Evolutionary conservation across 345 rosid species (phyloP).

Genomic region (Euclidium syriacum): DNA sequence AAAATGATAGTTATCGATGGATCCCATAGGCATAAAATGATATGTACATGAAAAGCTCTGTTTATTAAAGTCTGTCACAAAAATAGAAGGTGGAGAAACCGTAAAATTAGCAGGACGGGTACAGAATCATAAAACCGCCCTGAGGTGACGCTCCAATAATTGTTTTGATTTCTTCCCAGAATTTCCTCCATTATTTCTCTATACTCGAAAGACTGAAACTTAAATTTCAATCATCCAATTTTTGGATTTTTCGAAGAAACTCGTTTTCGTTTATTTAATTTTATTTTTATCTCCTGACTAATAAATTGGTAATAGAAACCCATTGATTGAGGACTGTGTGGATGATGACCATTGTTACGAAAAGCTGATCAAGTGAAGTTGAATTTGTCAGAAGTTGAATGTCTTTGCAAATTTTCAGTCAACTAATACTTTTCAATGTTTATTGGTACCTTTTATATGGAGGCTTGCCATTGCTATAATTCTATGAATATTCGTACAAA

Average conservation of each 20-base stretch:
- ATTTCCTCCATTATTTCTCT: not conserved
- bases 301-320: slow-evolving; percentile 15
- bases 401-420: slow-evolving; percentile 11
- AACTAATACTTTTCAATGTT: slow-evolving; percentile 13
- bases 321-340: slow-evolving; percentile 33
- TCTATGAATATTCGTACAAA: slow-evolving; percentile 2
- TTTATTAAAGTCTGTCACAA: slow-evolving; percentile 26
- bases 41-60: slow-evolving; percentile 14
- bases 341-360: slow-evolving; percentile 28
- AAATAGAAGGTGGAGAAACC: slow-evolving; percentile 30
- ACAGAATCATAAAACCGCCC: slow-evolving; percentile 27
- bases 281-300: not conserved
- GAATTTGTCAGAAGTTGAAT: slow-evolving; percentile 35
- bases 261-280: not conserved
- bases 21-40: no score
- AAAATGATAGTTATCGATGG: no score
- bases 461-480: slow-evolving; percentile 20
- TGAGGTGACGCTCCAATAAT: slow-evolving; percentile 35
- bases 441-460: slow-evolving; percentile 25
- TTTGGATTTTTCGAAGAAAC: slow-evolving; percentile 30
- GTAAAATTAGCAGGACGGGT: slow-evolving; percentile 22
- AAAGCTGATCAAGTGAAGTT: slow-evolving; percentile 34
- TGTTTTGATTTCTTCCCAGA: slow-evolving; percentile 22
- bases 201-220: not conserved
- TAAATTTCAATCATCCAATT: not conserved